A percentile compares a stretch with the other conserved stretches of the same genome.
These are phyloP conservation scores for Emergomyces orientalis DNA, from an alignment of 2,329 filamentous ascomycete genomes.

Conservation along the genomic window DNA sequence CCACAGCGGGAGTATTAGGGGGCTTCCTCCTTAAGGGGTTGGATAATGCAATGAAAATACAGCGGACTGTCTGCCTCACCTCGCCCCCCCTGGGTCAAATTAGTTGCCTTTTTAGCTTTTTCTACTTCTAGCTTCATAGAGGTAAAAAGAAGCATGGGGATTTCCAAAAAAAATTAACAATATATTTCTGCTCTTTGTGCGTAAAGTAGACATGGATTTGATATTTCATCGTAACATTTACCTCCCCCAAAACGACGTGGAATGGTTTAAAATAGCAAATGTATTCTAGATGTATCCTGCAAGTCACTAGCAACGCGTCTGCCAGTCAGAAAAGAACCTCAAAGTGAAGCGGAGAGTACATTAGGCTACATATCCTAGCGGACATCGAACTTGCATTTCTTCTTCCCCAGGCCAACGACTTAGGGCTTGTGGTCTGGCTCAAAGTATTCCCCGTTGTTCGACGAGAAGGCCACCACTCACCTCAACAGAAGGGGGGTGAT, in stretches of 20 bases:
- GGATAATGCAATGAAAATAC: background rate
- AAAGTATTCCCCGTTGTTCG: background rate
- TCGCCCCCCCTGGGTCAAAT: background rate
- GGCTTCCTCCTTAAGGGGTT: background rate
- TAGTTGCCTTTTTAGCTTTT: background rate
- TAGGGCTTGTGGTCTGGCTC: background rate
- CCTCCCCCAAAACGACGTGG: background rate
- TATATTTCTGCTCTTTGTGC: background rate
- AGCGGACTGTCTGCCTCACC: background rate
- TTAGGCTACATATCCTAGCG: background rate
- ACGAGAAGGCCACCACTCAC: constrained; percentile 1
- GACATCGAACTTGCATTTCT: too few relatives aligned
- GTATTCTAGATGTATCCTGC: background rate
- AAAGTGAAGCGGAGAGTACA: constrained; percentile 6
- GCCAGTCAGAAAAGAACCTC: background rate
- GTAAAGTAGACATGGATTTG: background rate
- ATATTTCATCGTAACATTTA: background rate
- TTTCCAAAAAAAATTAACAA: background rate
- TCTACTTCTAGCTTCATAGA: too few relatives aligned
- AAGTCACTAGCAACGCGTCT: background rate
- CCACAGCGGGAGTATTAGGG: background rate
- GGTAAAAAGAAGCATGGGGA: background rate
- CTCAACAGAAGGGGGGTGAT: background rate
- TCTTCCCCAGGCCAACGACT: background rate
- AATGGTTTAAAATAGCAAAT: background rate